A percentile compares a stretch with the other conserved stretches of the same genome.
These are phyloP conservation scores for Buxus sempervirens DNA, from an alignment of 164 flowering plant genomes.

Conservation along the genomic window DNA sequence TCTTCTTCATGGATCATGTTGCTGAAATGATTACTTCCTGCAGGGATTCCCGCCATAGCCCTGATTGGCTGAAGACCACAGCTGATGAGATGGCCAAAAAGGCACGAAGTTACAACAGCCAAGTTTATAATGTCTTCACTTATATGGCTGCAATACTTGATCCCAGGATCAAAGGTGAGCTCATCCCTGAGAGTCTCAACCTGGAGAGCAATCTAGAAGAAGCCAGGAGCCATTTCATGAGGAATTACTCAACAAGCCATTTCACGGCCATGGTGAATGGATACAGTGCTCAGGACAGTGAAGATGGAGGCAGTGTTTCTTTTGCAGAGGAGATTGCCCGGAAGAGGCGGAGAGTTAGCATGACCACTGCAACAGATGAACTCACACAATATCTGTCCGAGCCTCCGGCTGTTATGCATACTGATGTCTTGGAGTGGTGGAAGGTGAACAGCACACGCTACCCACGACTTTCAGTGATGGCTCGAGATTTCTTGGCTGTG, in stretches of 20 bases:
- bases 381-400: conserved; percentile 86
- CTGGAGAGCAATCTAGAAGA: conserved; percentile 62
- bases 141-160: conserved; percentile 96
- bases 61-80: conserved; percentile 77
- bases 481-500: conserved; percentile 80
- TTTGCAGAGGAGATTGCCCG: conserved; percentile 97
- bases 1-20: conserved; percentile 95
- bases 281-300: conserved; percentile 48
- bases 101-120: conserved; percentile 53
- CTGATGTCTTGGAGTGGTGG: conserved; percentile 97
- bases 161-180: conserved; percentile 86
- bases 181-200: conserved; percentile 75
- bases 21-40: conserved; percentile 64
- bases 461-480: conserved; percentile 87
- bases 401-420: conserved; percentile 71
- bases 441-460: conserved; percentile 74
- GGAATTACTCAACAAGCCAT: conserved; percentile 61
- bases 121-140: conserved; percentile 66
- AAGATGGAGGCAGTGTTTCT: conserved; percentile 65
- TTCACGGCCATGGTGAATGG: conserved; percentile 52
- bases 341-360: conserved; percentile 74
- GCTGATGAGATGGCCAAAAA: conserved; percentile 82
- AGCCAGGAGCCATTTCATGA: conserved; percentile 71
- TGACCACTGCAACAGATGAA: conserved; percentile 66
- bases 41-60: conserved; percentile 63